These are phyloP conservation scores for Kuraishia piskuri DNA, from an alignment of 805 yeast genomes.

Conservation along the genomic window DNA sequence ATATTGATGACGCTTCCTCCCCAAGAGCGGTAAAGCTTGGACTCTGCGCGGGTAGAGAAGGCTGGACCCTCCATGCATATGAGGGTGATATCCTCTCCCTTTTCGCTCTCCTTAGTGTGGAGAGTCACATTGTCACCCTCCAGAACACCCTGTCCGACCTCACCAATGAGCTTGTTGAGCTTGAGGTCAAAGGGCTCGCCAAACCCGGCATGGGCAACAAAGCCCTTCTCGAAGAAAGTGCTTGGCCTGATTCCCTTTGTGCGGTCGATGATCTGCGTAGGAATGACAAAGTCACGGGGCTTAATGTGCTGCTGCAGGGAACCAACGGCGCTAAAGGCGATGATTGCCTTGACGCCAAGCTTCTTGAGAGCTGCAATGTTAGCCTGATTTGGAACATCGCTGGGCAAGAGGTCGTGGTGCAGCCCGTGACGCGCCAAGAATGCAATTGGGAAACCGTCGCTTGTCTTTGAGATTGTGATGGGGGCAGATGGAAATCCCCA, in stretches of 20 bases:
- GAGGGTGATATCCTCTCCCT: conserved; percentile 67
- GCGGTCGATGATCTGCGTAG: conserved; percentile 93
- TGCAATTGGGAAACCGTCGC: conserved; percentile 76
- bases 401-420: conserved; percentile 82
- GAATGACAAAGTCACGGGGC: conserved; percentile 95
- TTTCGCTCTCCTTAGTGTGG: conserved; percentile 59
- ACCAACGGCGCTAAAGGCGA: conserved; percentile 96
- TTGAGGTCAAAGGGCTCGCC: conserved; percentile 92
- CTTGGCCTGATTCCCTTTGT: conserved; percentile 92
- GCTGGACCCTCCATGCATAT: conserved; percentile 99
- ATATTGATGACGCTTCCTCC: conserved; percentile 95
- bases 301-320: conserved; percentile 81
- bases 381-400: conserved; percentile 88
- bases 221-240: conserved; percentile 84
- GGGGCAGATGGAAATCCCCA: conserved; percentile 98
- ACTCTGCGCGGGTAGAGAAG: conserved; percentile 94
- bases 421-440: conserved; percentile 92
- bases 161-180: conserved; percentile 57
- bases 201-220: conserved; percentile 95
- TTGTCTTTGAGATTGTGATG: conserved; percentile 79
- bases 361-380: conserved; percentile 92
- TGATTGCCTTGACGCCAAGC: conserved; percentile 76
- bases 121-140: conserved; percentile 47
- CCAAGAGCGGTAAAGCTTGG: conserved; percentile 74
- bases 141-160: conserved; percentile 43